Base-by-base conservation (phyloP, 306 rosid genomes). In the Cajanus cajan region DNA sequence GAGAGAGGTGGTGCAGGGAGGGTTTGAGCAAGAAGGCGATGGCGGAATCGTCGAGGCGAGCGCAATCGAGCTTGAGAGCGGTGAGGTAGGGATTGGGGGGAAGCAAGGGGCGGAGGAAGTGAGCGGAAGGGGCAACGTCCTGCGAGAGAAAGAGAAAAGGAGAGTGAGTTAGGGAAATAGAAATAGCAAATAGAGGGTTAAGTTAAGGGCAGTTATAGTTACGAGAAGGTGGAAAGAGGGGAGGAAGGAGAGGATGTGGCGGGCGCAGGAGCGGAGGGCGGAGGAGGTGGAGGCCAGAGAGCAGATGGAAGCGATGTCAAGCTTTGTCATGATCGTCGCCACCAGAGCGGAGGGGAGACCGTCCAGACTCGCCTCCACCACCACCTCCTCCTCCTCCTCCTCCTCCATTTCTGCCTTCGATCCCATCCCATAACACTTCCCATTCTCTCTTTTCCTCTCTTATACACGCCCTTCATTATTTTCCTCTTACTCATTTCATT, bases 161-260 rank as follows among this genome's bases (percentile, higher is more conserved):
- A 48, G 7, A 65, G 18, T 47, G 44, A 34, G 14, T 44, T 57
- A 55, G 41, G 28, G 21, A 65, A 64, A 55, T 16, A n/a, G n/a
- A n/a, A n/a, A n/a, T n/a, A n/a, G n/a, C n/a, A n/a, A n/a, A n/a
- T n/a, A 1, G 31, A 28, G 31, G 31, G 31, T 28, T 28, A 28
- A 28, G 31, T 1, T 1, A 28, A 28, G 31, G 31, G 3, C 31
- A 28, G 31, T 28, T 28, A 3, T 28, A 28, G 31, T 9, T 19
- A 92, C 97, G n/a, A 87, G 88, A 71, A 95, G 92, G 57, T 95
- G 94, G 86, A 92, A 88, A 66, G 55, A 71, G 78, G 97, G 92
- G 25, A 92, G 83, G 86, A 90, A 92, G 4, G 92, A 85, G 82
- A 89, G 87, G 84, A 90, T 85, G 2, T 95, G 93, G 0, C 79